A percentile compares a stretch with the other conserved stretches of the same genome.
phyloP scores from a whole-genome alignment of 2,329 filamentous ascomycete species.

The Aspergillus transmontanensis region DNA sequence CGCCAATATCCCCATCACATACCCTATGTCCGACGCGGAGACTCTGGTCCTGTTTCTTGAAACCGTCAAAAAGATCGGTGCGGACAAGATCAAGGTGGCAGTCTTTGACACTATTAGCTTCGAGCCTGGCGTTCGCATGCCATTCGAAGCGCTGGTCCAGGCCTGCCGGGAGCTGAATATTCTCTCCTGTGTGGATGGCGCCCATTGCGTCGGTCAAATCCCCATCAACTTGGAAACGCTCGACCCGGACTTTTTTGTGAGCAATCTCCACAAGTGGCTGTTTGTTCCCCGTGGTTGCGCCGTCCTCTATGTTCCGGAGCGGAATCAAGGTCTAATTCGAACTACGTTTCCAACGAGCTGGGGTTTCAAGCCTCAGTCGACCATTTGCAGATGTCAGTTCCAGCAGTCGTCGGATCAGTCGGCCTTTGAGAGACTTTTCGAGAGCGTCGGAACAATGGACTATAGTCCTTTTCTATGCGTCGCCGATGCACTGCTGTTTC shows the following conservation, averaged over 20 bases:
- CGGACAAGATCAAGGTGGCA: slow-evolving; percentile 49
- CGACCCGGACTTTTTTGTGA: slow-evolving; percentile 80
- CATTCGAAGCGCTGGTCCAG: slow-evolving; percentile 66
- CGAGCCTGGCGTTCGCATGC: slow-evolving; percentile 72
- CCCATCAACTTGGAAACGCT: slow-evolving; percentile 63
- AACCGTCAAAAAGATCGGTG: slow-evolving; percentile 14
- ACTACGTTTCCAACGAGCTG: slow-evolving; percentile 75
- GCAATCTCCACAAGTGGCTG: slow-evolving; percentile 85
- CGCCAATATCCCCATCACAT: slow-evolving; percentile 55
- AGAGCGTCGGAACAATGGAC: not conserved
- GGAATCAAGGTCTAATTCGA: slow-evolving; percentile 71
- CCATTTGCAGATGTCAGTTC: not conserved
- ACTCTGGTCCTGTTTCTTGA: slow-evolving; percentile 49
- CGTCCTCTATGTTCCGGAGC: slow-evolving; percentile 71
- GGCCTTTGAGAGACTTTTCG: not conserved
- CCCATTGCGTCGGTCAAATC: slow-evolving; percentile 78
- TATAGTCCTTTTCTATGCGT: not conserved
- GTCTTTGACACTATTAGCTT: slow-evolving; percentile 77
- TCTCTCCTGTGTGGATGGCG: slow-evolving; percentile 73
- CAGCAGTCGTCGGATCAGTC: not conserved
- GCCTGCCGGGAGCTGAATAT: slow-evolving; percentile 66
- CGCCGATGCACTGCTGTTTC: not conserved
- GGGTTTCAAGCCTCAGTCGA: slow-evolving; percentile 60
- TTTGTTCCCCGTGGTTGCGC: slow-evolving; percentile 74
- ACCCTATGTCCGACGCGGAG: slow-evolving; percentile 69